A percentile compares a stretch with the other conserved stretches of the same genome.
Conservation (phyloP, 768 basidiomycete genomes). For the Termitomyces sp. region DNA sequence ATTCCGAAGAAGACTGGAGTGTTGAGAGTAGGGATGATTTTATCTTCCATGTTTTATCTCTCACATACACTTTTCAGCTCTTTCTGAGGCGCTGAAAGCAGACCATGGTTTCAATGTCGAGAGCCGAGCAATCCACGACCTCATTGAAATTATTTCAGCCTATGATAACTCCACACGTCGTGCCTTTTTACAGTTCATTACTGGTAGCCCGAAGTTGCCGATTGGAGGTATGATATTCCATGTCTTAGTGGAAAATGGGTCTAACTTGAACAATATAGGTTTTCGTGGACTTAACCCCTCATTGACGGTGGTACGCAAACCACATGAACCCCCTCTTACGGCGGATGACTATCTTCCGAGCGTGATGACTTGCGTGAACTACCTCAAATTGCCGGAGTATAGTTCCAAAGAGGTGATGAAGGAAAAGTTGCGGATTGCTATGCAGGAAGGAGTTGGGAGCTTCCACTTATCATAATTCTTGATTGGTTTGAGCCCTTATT, state of each 20-base stretch:
- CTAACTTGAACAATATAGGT: constrained; percentile 36
- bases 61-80: constrained; percentile 42
- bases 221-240: constrained; percentile 70
- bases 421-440: constrained; percentile 78
- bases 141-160: constrained; percentile 81
- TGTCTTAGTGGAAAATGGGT: not conserved
- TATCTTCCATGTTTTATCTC: not conserved
- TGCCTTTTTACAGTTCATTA: constrained; percentile 93
- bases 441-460: constrained; percentile 91
- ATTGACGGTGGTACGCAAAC: constrained; percentile 95
- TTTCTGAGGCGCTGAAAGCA: constrained; percentile 88
- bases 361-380: constrained; percentile 99
- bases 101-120: constrained; percentile 98
- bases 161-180: constrained; percentile 73
- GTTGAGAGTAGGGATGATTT: constrained; percentile 62
- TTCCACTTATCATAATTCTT: constrained; percentile 88
- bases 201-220: constrained; percentile 93
- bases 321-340: constrained; percentile 84
- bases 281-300: constrained; percentile 94
- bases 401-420: constrained; percentile 80
- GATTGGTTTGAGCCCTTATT: constrained; percentile 7
- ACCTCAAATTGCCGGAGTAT: constrained; percentile 94
- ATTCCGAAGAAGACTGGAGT: constrained; percentile 97
- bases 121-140: constrained; percentile 82
- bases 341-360: constrained; percentile 95